Percentiles rank a stretch among this genome's conserved stretches.
phyloP scores from a whole-genome alignment of 768 basidiomycete species.

The Termitomyces sp. region DNA sequence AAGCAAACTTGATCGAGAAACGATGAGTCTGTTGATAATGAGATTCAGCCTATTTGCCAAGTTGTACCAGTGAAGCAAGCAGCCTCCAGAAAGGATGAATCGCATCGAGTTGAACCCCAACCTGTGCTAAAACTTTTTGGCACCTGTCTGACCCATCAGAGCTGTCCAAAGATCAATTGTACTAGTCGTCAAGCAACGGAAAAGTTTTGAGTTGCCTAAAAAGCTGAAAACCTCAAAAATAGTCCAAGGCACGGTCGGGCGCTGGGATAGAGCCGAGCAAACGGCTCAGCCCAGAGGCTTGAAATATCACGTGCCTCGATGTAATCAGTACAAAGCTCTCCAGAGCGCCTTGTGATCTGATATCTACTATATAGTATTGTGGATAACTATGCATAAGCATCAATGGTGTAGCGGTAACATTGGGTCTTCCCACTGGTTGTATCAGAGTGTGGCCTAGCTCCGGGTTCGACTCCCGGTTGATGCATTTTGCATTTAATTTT shows the following conservation, averaged over 20 bases:
- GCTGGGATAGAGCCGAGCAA: too few relatives aligned
- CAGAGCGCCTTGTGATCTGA: too few relatives aligned
- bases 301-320: too few relatives aligned
- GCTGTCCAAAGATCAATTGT: not conserved
- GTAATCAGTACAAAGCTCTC: too few relatives aligned
- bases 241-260: not conserved
- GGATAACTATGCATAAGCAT: not conserved
- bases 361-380: too few relatives aligned
- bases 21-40: not conserved
- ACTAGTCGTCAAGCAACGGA: not conserved
- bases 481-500: too few relatives aligned
- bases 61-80: not conserved
- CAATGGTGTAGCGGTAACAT: constrained; percentile 18
- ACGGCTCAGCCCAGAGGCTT: too few relatives aligned
- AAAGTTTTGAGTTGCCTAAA: not conserved
- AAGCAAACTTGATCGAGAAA: not conserved
- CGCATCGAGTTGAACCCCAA: not conserved
- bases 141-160: not conserved
- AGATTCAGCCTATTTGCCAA: not conserved
- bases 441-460: constrained; percentile 15
- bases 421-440: constrained; percentile 12
- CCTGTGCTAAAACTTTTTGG: not conserved
- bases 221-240: too few relatives aligned
- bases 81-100: not conserved
- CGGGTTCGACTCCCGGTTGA: constrained; percentile 52